These are phyloP conservation scores for Neurospora sp. DNA, from an alignment of 495 filamentous ascomycete species.

Conservation along the genomic window DNA sequence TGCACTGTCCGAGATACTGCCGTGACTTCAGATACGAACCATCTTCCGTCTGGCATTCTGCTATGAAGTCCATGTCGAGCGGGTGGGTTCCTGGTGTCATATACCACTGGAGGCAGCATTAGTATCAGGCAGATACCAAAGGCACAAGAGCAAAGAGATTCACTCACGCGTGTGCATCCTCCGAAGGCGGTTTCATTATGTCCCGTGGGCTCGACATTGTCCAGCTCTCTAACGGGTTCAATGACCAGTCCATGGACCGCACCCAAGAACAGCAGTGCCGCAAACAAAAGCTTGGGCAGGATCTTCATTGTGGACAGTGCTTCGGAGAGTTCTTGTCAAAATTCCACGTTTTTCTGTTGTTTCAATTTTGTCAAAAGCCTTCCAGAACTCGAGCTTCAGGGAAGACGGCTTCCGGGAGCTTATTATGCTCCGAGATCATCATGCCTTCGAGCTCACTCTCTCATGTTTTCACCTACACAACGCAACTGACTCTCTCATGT, in stretches of 20 bases:
- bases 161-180: neutral
- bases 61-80: neutral
- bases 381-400: neutral
- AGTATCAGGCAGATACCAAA: neutral
- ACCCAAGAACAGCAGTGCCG: neutral
- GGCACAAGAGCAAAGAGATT: neutral
- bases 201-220: neutral
- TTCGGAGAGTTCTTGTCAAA: neutral
- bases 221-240: neutral
- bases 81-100: neutral
- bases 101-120: neutral
- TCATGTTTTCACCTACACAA: too few species aligned
- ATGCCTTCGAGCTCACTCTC: neutral
- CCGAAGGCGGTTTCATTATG: neutral
- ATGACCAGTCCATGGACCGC: neutral
- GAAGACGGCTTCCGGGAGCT: neutral
- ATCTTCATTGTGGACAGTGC: neutral
- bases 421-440: neutral
- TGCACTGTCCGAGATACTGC: neutral
- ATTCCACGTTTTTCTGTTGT: neutral
- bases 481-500: neutral
- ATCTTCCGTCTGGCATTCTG: neutral
- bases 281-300: neutral
- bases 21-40: neutral
- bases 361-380: neutral